phyloP scores from a whole-genome alignment of 139 green algal genomes.

The Edaphochlamys debaryana region DNA sequence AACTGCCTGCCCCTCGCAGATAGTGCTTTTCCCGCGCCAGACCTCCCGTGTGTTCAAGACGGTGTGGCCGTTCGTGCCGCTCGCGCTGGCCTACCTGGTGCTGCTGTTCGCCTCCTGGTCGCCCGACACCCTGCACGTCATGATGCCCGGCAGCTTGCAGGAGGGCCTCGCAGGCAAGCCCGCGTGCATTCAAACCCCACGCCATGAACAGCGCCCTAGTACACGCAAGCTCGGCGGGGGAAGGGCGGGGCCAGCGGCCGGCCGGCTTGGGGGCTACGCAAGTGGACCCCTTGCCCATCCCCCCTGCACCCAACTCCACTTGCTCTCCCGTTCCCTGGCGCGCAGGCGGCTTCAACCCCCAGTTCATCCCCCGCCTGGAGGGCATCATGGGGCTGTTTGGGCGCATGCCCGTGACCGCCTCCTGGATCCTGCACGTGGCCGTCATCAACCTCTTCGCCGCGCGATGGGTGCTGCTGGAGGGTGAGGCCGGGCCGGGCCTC shows the following conservation, averaged over 20 bases:
- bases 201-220: too few relatives aligned
- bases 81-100: constrained; percentile 62
- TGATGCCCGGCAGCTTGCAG: constrained; percentile 75
- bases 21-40: constrained; percentile 31
- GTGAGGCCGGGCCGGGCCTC: too few relatives aligned
- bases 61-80: constrained; percentile 55
- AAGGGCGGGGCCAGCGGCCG: background rate
- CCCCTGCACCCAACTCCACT: background rate
- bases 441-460: constrained; percentile 74
- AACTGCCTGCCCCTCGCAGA: background rate
- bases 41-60: constrained; percentile 7
- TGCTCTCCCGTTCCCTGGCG: too few relatives aligned
- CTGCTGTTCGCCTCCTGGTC: constrained; percentile 70
- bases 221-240: background rate
- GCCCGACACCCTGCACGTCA: constrained; percentile 74
- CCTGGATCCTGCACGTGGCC: constrained; percentile 74
- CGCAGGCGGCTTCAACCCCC: constrained; percentile 70
- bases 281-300: too few relatives aligned
- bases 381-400: constrained; percentile 75
- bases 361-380: constrained; percentile 77
- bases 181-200: too few relatives aligned
- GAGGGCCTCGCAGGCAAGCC: constrained; percentile 55
- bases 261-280: background rate
- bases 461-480: constrained; percentile 22
- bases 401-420: constrained; percentile 65